Evolutionary conservation across 1,284 basidiomycete species (phyloP), one percentile per base, ranked within the genome.

Genomic region (Cryptococcus hybrid): DNA sequence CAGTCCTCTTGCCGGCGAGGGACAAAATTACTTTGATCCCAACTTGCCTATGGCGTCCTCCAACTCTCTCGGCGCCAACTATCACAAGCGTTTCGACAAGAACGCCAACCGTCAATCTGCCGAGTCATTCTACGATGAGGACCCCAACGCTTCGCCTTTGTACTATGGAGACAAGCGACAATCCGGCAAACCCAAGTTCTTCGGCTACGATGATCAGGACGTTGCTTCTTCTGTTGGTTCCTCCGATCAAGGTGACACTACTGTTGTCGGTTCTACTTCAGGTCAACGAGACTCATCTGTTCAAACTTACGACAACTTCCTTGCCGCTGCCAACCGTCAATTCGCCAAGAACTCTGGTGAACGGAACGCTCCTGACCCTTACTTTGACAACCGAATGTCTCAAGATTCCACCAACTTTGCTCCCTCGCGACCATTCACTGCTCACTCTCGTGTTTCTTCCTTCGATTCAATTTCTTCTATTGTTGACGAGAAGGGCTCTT

Each of bases 401-500:
- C 60, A 66, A 38, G 71, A 73, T 62, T 63, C 59, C 38, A 65
- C 63, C 12, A 65, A 70, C 58, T 66, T 67, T 59, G 69, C 73
- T 3, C 90, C 90, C 4, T 81, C 78, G 37, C 82, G 84, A 62
- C 90, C 90, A 0, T 92, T 92, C 77, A 88, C 88, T 55, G 65
- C 80, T n/a, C 88, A 90, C 74, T 90, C 88, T 37, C 83, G 89
- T 9, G 83, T 84, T 3, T 87, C 88, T 0, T 92, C 90, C 0
- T 86, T 88, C 35, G 92, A 93, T 68, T 92, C 90, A 5, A 91
- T 94, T 60, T 85, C 88, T 8, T 88, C 88, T 3, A 90, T 94
- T 56, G 88, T 91, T 44, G 90, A 92, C 65, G 92, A 94, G 69
- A 94, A 94, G 80, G 80, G 81, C 1, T 88, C 88, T 59, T 93